These are phyloP conservation scores for Sphaerosporella brunnea DNA, from an alignment of 495 filamentous ascomycete genomes.

Conservation along the genomic window DNA sequence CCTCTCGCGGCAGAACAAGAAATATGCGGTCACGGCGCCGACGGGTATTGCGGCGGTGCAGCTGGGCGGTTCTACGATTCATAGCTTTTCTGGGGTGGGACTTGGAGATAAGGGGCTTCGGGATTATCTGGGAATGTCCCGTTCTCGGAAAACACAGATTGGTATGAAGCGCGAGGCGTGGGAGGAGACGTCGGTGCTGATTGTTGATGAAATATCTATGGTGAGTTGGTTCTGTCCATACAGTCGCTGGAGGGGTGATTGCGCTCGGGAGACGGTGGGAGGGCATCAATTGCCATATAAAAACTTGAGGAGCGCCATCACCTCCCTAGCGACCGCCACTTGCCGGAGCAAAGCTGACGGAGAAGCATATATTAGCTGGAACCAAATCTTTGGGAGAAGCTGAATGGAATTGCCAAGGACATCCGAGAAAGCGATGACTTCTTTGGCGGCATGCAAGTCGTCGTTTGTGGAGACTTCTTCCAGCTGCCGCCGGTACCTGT, in stretches of 20 bases:
- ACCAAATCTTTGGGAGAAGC: constrained; percentile 21
- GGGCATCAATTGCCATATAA: too few species aligned
- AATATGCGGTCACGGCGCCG: constrained; percentile 20
- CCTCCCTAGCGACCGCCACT: too few species aligned
- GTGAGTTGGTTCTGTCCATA: constrained; percentile 8
- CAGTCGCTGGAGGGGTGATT: neutral
- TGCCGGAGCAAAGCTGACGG: too few species aligned
- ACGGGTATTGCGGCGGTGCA: constrained; percentile 20
- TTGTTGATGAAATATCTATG: constrained; percentile 26
- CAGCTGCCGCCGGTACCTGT: constrained; percentile 21
- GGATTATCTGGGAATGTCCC: neutral
- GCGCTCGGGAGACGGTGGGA: too few species aligned
- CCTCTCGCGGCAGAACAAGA: constrained; percentile 5
- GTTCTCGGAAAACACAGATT: neutral
- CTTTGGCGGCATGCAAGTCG: constrained; percentile 23
- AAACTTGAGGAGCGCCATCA: too few species aligned
- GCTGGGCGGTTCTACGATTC: constrained; percentile 22
- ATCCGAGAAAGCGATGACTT: constrained; percentile 1
- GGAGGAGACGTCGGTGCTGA: constrained; percentile 9
- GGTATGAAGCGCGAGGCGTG: constrained; percentile 10
- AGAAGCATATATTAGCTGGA: constrained; percentile 8
- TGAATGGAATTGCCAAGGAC: constrained; percentile 15
- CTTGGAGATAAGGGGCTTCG: neutral
- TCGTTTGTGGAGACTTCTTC: constrained; percentile 26
- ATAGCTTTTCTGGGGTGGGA: constrained; percentile 22